Conservation (phyloP, 306 rosid genomes). For the Hylodesmum podocarpum region DNA sequence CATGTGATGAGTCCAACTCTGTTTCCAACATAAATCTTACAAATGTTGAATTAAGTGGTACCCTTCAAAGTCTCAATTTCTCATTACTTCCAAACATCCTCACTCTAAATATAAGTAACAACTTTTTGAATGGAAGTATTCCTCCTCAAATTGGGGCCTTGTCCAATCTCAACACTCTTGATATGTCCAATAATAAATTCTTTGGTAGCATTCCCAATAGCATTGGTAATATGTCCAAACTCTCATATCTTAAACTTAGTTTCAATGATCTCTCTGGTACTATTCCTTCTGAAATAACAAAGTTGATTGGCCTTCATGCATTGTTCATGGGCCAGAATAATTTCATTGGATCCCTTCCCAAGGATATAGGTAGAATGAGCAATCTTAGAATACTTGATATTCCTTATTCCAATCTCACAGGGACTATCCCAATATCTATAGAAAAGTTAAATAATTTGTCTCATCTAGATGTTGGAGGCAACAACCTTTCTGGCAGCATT, state of each 20-base stretch:
- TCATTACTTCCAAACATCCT: slow-evolving; percentile 6
- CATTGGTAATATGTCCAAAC: neutral
- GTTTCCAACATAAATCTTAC: neutral
- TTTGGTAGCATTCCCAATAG: neutral
- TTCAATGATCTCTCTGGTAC: neutral
- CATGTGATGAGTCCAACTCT: neutral
- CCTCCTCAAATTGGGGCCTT: slow-evolving; percentile 3
- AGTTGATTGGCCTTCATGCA: neutral
- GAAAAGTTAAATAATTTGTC: too few species aligned
- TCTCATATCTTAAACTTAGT: too few species aligned
- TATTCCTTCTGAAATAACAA: neutral
- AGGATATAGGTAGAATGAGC: slow-evolving; percentile 4
- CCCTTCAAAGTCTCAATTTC: slow-evolving; percentile 16
- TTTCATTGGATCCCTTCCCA: neutral
- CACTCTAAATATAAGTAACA: neutral
- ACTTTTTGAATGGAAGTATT: neutral
- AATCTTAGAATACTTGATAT: too few species aligned
- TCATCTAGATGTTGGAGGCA: neutral
- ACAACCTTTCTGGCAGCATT: neutral
- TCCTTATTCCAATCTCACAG: too few species aligned
- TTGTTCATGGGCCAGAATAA: neutral
- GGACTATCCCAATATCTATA: too few species aligned
- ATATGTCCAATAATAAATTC: neutral
- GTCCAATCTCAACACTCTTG: neutral
- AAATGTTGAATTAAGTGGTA: slow-evolving; percentile 8